Conservation (phyloP, 169 alveolate genomes). For the Neospora caninum region DNA sequence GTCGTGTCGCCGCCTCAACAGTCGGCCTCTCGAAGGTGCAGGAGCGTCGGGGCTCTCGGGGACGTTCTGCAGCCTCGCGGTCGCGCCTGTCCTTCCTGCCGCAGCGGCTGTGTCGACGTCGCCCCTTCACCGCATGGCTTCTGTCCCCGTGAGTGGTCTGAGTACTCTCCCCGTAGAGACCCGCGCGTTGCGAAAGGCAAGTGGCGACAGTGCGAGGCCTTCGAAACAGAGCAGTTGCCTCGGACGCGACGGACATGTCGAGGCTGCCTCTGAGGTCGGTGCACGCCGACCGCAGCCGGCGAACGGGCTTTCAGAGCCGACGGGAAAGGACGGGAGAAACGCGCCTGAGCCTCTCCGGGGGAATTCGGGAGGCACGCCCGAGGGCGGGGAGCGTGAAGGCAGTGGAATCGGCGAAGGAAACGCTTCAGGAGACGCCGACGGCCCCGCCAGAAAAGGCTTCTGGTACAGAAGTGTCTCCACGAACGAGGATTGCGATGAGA, state of each 20-base stretch:
- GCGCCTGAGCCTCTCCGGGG: background rate
- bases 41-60: background rate
- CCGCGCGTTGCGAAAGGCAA: background rate
- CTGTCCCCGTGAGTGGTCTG: background rate
- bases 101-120: background rate
- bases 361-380: background rate
- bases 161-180: background rate
- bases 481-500: background rate
- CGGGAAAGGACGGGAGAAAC: too few species aligned
- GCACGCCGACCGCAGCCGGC: background rate
- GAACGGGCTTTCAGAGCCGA: background rate
- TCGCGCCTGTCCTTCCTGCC: background rate
- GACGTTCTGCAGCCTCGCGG: background rate
- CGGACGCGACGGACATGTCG: background rate
- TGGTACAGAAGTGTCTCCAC: conserved; percentile 14
- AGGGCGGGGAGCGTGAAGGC: background rate
- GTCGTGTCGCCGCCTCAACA: background rate
- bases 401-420: background rate
- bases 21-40: background rate
- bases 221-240: background rate
- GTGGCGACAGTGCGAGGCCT: background rate
- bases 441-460: background rate
- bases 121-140: background rate
- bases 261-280: too few species aligned
- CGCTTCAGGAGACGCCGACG: background rate